phyloP scores from a whole-genome alignment of 2,329 filamentous ascomycete species.

The Penicillium decumbens region DNA sequence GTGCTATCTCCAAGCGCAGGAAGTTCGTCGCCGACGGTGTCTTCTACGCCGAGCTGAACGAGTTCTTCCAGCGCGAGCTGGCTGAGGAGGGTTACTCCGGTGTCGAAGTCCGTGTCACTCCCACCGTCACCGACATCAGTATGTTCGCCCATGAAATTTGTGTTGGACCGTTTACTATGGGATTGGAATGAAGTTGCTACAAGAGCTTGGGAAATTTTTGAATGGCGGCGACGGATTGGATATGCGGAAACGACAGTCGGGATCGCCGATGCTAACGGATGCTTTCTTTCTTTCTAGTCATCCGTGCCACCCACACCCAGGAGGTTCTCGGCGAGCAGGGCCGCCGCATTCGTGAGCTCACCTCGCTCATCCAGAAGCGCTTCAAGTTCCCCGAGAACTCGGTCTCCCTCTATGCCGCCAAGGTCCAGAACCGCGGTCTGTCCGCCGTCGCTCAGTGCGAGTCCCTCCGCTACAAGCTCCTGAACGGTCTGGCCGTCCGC shows the following conservation, averaged over 20 bases:
- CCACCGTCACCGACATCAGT: constrained; percentile 99
- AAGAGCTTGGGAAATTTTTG: constrained; percentile 7
- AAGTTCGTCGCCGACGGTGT: constrained; percentile 96
- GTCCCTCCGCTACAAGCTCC: constrained; percentile 99
- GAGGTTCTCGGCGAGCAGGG: constrained; percentile 99
- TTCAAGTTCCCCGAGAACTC: constrained; percentile 99
- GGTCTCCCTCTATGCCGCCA: constrained; percentile 98
- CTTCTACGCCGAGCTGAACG: constrained; percentile 99
- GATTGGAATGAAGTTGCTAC: constrained; percentile 7
- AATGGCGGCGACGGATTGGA: neutral
- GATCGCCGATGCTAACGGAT: constrained; percentile 31
- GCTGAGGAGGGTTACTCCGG: constrained; percentile 99
- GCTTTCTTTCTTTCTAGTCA: constrained; percentile 53
- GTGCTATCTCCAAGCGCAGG: constrained; percentile 51
- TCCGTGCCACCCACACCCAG: constrained; percentile 99
- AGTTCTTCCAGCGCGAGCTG: constrained; percentile 99
- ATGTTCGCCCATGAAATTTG: constrained; percentile 34
- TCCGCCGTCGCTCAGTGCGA: constrained; percentile 99
- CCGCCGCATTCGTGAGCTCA: constrained; percentile 99
- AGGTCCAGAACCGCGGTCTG: constrained; percentile 99
- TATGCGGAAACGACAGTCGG: constrained; percentile 4
- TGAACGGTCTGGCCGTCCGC: constrained; percentile 98
- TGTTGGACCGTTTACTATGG: constrained; percentile 13
- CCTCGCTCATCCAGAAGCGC: constrained; percentile 99
- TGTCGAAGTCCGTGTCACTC: constrained; percentile 99